Percentiles rank a stretch among this genome's conserved stretches.
These are phyloP conservation scores for Podospora comata DNA, from an alignment of 495 filamentous ascomycete species.

Conservation along the genomic window DNA sequence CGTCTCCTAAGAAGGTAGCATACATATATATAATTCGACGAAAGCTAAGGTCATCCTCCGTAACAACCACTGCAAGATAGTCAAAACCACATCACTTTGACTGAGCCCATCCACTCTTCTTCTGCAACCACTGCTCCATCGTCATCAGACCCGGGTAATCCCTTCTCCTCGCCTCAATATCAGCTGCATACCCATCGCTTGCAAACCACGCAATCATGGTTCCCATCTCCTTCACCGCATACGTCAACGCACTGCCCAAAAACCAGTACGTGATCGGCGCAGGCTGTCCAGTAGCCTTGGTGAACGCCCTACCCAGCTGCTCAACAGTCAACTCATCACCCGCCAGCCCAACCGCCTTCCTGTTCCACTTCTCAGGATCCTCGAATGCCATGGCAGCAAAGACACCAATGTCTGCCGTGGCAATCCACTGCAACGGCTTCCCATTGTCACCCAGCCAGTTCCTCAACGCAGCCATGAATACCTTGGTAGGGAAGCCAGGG, in stretches of 20 bases:
- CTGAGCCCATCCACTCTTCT: conserved; percentile 2
- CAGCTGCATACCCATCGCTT: conserved; percentile 42
- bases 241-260: conserved; percentile 40
- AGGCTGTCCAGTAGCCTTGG: conserved; percentile 36
- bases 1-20: no score
- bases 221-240: conserved; percentile 39
- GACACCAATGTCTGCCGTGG: conserved; percentile 59
- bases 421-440: conserved; percentile 55
- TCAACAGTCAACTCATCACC: conserved; percentile 47
- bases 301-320: conserved; percentile 38
- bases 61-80: no score
- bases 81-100: not conserved
- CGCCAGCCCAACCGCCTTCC: conserved; percentile 41
- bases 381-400: conserved; percentile 61
- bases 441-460: conserved; percentile 37
- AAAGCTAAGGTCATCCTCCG: no score
- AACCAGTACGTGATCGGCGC: conserved; percentile 39
- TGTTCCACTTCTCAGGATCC: conserved; percentile 36
- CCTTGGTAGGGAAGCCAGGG: conserved; percentile 55
- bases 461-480: conserved; percentile 55
- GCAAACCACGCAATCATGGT: conserved; percentile 49
- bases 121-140: conserved; percentile 40
- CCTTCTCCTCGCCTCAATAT: conserved; percentile 38
- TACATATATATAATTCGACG: no score
- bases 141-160: conserved; percentile 40